Conservation (phyloP, 208 protist genomes). For the Phytomonas sp. region DNA sequence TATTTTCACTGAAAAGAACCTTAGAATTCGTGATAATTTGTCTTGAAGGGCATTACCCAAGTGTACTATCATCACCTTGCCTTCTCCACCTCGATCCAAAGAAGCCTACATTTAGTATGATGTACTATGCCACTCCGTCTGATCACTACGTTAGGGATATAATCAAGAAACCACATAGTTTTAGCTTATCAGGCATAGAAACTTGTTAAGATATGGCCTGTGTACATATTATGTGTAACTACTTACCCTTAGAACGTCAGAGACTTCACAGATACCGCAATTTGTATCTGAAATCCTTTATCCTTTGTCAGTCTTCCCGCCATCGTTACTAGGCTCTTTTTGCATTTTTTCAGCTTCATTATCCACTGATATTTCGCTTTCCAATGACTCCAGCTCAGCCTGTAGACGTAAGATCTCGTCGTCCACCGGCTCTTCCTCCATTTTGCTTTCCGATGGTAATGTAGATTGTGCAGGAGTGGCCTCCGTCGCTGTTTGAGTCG, state of each 20-base stretch:
- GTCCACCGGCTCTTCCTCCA: constrained; percentile 16
- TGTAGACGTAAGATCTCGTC: constrained; percentile 77
- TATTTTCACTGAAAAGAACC: neutral
- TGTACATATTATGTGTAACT: neutral
- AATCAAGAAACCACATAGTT: neutral
- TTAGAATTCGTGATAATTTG: neutral
- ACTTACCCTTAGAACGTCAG: neutral
- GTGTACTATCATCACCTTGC: neutral
- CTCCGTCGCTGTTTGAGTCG: neutral
- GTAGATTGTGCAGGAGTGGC: neutral
- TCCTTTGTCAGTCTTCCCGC: neutral
- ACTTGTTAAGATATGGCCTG: neutral
- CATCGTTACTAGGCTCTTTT: neutral
- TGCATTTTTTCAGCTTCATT: constrained; percentile 1
- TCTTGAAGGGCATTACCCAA: neutral
- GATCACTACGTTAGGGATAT: neutral
- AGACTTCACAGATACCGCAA: neutral
- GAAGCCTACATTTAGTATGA: neutral
- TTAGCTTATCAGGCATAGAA: neutral
- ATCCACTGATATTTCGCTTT: constrained; percentile 26
- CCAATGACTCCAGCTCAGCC: constrained; percentile 77
- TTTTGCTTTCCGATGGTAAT: neutral
- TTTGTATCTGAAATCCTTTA: neutral
- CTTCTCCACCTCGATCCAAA: neutral
- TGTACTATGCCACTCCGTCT: neutral